Evolutionary conservation across 495 filamentous ascomycete genomes (phyloP), one percentile per base, ranked within the genome.

Genomic region (Thermothielavioides terrestris): DNA sequence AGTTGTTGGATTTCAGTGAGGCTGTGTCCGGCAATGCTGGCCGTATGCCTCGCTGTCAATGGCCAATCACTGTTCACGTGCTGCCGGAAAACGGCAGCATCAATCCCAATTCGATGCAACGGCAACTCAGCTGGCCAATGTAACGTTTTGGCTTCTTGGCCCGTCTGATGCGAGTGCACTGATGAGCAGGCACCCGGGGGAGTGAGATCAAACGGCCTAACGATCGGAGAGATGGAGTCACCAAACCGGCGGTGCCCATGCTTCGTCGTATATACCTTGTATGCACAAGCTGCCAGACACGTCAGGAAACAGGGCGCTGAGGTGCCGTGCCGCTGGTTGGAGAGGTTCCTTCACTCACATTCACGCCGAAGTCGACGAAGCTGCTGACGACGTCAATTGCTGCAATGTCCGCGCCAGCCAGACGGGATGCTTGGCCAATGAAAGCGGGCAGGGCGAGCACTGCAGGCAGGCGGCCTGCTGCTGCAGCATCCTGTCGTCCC

Each of bases 401-500:
- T 28, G 10, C 25, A 12, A 15, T 12, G 21, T 37, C 20, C 14
- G 15, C 4, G 28, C 30, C 18, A 18, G 26, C 6, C 20, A 14
- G 36, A 35, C 7, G 4, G 15, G 14, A n/a, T n/a, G n/a, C n/a
- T n/a, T n/a, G n/a, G n/a, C n/a, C n/a, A n/a, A n/a, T n/a, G n/a
- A n/a, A n/a, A n/a, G n/a, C n/a, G n/a, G n/a, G n/a, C n/a, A n/a
- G n/a, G n/a, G n/a, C n/a, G n/a, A n/a, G n/a, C n/a, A n/a, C n/a
- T n/a, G n/a, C n/a, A n/a, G n/a, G 7, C 28, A 47, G 44, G 44
- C 38, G 49, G 44, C 44, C 36, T 27, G 43, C 17, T 7, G 22
- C 30, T 34, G 30, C 15, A 18, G 14, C 39, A 21, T 46, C 15
- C n/a, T n/a, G n/a, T n/a, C n/a, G n/a, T n/a, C n/a, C n/a, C 53